Conservation (phyloP, 2,329 filamentous ascomycete species). For the Colletotrichum melonis region DNA sequence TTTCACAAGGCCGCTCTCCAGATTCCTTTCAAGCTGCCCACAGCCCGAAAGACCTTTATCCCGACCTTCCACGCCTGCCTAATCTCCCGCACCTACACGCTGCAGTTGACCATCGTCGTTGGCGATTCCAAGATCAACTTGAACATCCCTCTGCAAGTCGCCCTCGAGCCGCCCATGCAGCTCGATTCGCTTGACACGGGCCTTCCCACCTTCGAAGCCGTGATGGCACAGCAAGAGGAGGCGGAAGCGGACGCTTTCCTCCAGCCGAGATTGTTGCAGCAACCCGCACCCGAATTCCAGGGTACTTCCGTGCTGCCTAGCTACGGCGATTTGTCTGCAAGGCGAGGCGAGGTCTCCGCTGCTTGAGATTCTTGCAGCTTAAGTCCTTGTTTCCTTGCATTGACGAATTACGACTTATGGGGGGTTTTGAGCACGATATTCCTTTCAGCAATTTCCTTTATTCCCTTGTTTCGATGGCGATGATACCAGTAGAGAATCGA, state of each 20-base stretch:
- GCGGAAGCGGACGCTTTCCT: conserved; percentile 57
- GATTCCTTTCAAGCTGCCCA: conserved; percentile 61
- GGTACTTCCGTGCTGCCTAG: conserved; percentile 51
- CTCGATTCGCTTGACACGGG: conserved; percentile 45
- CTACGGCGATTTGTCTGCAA: conserved; percentile 46
- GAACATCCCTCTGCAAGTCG: conserved; percentile 63
- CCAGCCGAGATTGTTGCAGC: conserved; percentile 51
- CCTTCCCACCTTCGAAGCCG: conserved; percentile 63
- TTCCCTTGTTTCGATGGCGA: background rate
- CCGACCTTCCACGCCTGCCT: conserved; percentile 71
- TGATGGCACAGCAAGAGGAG: conserved; percentile 53
- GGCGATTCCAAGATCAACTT: conserved; percentile 57
- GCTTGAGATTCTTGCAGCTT: background rate
- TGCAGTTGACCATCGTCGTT: conserved; percentile 57
- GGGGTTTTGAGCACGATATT: conserved; percentile 14
- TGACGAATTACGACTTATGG: conserved; percentile 22
- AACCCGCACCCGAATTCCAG: conserved; percentile 47
- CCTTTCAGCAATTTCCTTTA: conserved; percentile 6
- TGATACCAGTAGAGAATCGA: background rate
- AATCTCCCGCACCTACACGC: conserved; percentile 64
- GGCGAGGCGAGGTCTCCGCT: conserved; percentile 4
- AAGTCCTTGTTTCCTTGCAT: background rate
- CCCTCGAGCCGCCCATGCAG: conserved; percentile 49
- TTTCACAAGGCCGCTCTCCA: conserved; percentile 55
- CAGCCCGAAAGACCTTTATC: conserved; percentile 60